Evolutionary conservation across 2,329 filamentous ascomycete genomes (phyloP).

Genomic region (Penicillium glabrum): DNA sequence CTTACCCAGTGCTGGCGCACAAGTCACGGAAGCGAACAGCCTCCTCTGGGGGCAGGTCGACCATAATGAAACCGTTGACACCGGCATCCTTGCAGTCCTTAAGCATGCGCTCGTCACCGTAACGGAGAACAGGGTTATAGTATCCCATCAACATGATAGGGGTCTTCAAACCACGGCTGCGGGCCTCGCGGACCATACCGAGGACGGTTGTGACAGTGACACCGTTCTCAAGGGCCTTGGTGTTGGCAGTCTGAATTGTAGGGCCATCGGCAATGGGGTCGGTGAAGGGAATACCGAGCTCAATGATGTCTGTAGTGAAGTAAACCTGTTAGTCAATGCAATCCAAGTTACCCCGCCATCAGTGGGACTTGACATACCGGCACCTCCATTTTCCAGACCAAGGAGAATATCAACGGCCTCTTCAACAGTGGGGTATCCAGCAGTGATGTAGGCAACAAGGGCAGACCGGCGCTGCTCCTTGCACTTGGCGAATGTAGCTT

Average conservation of each 20-base stretch:
- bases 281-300: slow-evolving; percentile 94
- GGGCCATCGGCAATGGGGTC: slow-evolving; percentile 98
- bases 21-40: slow-evolving; percentile 67
- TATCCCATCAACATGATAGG: slow-evolving; percentile 97
- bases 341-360: slow-evolving; percentile 2
- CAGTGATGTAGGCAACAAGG: slow-evolving; percentile 93
- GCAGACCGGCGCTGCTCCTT: slow-evolving; percentile 67
- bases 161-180: slow-evolving; percentile 72
- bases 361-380: slow-evolving; percentile 58
- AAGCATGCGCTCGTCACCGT: slow-evolving; percentile 87
- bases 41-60: slow-evolving; percentile 94
- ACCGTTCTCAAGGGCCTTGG: slow-evolving; percentile 81
- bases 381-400: slow-evolving; percentile 87
- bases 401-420: slow-evolving; percentile 82
- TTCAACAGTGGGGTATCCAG: slow-evolving; percentile 81
- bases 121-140: slow-evolving; percentile 93
- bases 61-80: slow-evolving; percentile 95
- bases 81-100: slow-evolving; percentile 80
- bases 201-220: slow-evolving; percentile 79
- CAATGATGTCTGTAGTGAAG: slow-evolving; percentile 72
- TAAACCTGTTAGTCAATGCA: slow-evolving; percentile 5
- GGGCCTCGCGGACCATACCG: slow-evolving; percentile 78
- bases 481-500: slow-evolving; percentile 57
- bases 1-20: slow-evolving; percentile 35
- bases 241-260: slow-evolving; percentile 95